Evolutionary conservation across 441 rosid species (phyloP).

Genomic region (Hura crepitans): DNA sequence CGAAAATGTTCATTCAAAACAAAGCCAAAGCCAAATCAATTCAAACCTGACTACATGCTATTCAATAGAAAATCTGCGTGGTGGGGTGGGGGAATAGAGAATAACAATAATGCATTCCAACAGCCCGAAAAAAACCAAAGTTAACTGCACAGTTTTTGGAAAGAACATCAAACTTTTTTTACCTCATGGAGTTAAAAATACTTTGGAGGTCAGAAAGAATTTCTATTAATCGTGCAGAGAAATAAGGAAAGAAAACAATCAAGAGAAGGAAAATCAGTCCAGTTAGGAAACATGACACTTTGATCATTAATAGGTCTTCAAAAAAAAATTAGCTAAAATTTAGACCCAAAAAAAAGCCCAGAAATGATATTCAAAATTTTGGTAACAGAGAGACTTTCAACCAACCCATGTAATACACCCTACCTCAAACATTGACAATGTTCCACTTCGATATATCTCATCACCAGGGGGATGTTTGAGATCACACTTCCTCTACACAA

Average conservation of each 20-base stretch:
- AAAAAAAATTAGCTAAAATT: constrained; percentile 1
- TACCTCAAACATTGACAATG: constrained; percentile 99
- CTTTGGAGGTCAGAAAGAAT: background rate
- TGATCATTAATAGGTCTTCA: background rate
- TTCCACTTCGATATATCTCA: constrained; percentile 95
- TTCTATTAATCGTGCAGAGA: background rate
- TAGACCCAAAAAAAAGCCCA: background rate
- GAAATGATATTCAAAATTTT: background rate
- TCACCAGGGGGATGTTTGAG: constrained; percentile 99
- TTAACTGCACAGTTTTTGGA: too few species aligned
- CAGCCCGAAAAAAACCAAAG: background rate
- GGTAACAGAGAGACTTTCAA: background rate
- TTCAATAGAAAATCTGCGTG: background rate
- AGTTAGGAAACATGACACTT: background rate
- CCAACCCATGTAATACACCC: background rate
- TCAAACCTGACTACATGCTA: background rate
- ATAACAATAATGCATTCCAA: background rate
- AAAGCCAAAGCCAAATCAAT: constrained; percentile 12
- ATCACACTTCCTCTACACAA: constrained; percentile 84
- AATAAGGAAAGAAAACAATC: background rate
- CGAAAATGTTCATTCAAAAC: constrained; percentile 19
- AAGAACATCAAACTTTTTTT: background rate
- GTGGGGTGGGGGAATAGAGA: background rate
- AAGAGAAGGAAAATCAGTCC: background rate
- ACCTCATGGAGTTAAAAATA: background rate